These are phyloP conservation scores for Chlamydomonas sphaeroides DNA, from an alignment of 139 green algal genomes.

Conservation along the genomic window DNA sequence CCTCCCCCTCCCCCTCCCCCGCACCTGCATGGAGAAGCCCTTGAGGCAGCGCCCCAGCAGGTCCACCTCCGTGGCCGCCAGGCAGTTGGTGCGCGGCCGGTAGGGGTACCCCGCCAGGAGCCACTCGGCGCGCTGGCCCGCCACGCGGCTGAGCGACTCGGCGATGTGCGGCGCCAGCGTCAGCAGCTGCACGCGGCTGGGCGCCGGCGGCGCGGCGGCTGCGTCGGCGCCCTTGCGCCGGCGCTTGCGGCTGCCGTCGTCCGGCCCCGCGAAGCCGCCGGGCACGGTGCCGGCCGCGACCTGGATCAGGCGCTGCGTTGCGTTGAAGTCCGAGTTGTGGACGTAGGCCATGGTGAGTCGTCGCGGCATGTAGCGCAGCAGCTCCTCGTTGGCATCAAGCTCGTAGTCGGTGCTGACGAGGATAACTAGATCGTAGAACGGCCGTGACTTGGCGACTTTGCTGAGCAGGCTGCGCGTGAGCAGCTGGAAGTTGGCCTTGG, in stretches of 20 bases:
- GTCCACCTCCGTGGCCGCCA: conserved; percentile 11
- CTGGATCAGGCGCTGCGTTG: conserved; percentile 16
- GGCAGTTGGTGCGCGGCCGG: conserved; percentile 24
- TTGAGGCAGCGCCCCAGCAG: conserved; percentile 45
- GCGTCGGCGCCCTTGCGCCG: background rate
- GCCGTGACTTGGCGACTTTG: background rate
- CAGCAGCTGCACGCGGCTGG: conserved; percentile 16
- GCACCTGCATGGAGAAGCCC: conserved; percentile 48
- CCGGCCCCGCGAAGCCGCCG: background rate
- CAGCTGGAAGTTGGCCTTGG: background rate
- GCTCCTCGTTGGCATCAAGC: conserved; percentile 16
- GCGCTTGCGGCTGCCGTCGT: background rate
- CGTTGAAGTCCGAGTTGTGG: conserved; percentile 47
- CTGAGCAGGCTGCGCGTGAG: background rate
- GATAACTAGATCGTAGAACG: conserved; percentile 44
- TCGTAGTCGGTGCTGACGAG: conserved; percentile 56
- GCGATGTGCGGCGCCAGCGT: conserved; percentile 51
- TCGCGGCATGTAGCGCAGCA: conserved; percentile 38
- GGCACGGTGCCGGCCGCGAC: background rate
- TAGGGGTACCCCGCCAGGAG: conserved; percentile 39
- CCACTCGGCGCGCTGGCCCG: conserved; percentile 28
- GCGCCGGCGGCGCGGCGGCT: too few relatives aligned
- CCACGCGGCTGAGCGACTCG: background rate
- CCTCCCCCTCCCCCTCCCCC: too few relatives aligned
- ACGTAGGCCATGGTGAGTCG: conserved; percentile 32